Evolutionary conservation across 768 basidiomycete species (phyloP), one percentile per base, ranked within the genome.

Genomic region (Russula emetica): DNA sequence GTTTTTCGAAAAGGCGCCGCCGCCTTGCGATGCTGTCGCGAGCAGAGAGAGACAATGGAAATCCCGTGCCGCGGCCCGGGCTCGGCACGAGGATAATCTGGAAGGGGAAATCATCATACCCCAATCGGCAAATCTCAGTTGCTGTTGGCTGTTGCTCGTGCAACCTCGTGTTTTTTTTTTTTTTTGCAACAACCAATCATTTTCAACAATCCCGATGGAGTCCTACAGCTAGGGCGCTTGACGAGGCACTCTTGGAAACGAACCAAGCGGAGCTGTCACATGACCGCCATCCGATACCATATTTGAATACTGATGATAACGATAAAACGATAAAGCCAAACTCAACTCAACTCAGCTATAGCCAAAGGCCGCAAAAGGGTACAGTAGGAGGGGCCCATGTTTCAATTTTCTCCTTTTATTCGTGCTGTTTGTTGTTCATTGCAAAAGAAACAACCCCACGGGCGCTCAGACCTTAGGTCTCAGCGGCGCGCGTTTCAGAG

Each of bases 401-500:
- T 40, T 40, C 38, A 18, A 16, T 16, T 40, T 40, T 40, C 36
- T 5, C 5, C 16, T 40, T 40, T 40, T 40, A 16, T 40, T 40
- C 2, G 38, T 38, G 38, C 38, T 18, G 16, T 40, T 13, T 40
- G 38, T 40, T 18, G 6, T 5, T 18, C 38, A 1, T 40, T 18
- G 38, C 14, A 2, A 18, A 40, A 40, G 5, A 40, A 40, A 40
- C 0, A 40, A 5, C 0, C 6, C 38, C 16, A 40, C 6, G 18
- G n/a, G 40, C 58, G 58, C 58, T 13, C 28, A 28, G 28, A 13
- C 32, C 32, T 0, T 38, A 36, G 49, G 4, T 50, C 58, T 28
- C 47, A 40, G 58, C 50, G 59, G 57, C 50, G 59, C 50, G 59
- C 28, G 50, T 52, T 60, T 52, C 50, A 42, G 26, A 42, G 7